Evolutionary conservation across 257 asterid genomes (phyloP), one percentile per base, ranked within the genome.

Genomic region (Galeopsis tetrahit): DNA sequence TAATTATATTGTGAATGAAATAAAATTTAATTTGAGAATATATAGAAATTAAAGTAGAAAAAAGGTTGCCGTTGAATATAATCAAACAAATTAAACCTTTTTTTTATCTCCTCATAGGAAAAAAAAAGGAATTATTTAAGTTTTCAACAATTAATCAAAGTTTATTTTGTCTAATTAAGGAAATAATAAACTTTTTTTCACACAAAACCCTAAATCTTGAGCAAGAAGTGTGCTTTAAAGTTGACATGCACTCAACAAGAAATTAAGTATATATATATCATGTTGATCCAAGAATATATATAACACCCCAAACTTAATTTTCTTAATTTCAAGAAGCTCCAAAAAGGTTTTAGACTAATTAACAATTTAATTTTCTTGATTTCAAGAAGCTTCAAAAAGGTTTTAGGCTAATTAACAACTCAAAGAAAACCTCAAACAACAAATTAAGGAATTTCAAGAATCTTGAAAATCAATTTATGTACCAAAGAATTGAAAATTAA

Each of bases 191-290:
- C 56, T 57, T 58, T 33, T 31, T 11, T 65, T 21, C 28, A 56
- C 61, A 49, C 46, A 15, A 77, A 81, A 81, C 85, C 85, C 85
- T 81, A 81, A 73, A 74, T 72, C 28, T 7, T 39, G 46, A 43
- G 51, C 6, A 56, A 39, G 34, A 57, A 36, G 40, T 35, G 55
- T 55, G 63, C 63, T 72, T 35, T 71, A n/a, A 57, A 66, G 70
- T 58, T 57, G 68, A 4, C 66, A 72, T 32, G 73, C 74, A 42
- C 73, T 63, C 67, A 56, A 15, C 31, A 44, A 65, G 33, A 56
- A 78, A 75, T 46, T 39, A 60, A 74, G 32, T 51, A 66, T 15
- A 10, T 21, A 43, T 9, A 10, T 21, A 43, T 9, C 7, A 21
- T 32, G 21, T 34, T 49, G 44, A 78, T 62, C 67, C 67, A 11